A percentile compares a stretch with the other conserved stretches of the same genome.
phyloP scores from a whole-genome alignment of 805 yeast species.

The Jamesozyma jinghongensis region DNA sequence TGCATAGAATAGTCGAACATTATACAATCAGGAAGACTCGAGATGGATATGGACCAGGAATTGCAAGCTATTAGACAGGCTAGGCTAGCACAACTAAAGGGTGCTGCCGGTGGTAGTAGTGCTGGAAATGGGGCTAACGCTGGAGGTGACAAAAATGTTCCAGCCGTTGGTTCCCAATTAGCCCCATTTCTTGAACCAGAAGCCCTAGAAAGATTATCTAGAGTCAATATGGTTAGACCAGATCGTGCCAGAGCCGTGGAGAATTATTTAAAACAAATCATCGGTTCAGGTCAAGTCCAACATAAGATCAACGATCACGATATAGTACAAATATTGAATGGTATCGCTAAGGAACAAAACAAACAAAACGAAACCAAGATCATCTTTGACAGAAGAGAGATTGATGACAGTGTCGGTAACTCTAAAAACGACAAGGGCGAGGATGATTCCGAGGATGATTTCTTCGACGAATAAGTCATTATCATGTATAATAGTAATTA shows the following conservation, averaged over 20 bases:
- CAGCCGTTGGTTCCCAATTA: constrained; percentile 10
- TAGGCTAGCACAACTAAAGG: constrained; percentile 76
- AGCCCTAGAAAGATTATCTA: constrained; percentile 79
- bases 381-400: constrained; percentile 47
- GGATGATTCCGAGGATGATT: constrained; percentile 35
- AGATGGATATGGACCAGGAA: constrained; percentile 69
- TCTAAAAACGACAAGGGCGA: constrained; percentile 33
- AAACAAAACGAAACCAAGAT: constrained; percentile 56
- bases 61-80: constrained; percentile 87
- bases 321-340: constrained; percentile 73
- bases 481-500: no score
- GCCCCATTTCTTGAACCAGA: constrained; percentile 62
- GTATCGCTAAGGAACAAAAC: constrained; percentile 66
- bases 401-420: constrained; percentile 28
- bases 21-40: no score
- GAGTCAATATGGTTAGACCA: constrained; percentile 83
- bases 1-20: no score
- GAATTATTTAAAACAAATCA: constrained; percentile 61
- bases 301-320: constrained; percentile 74
- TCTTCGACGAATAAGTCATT: constrained; percentile 35
- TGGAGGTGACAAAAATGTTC: constrained; percentile 6
- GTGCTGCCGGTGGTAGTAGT: constrained; percentile 26
- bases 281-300: constrained; percentile 61
- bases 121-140: constrained; percentile 31
- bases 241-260: constrained; percentile 89